Conservation (phyloP, 1,284 basidiomycete species). For the Malassezia obtusa region DNA sequence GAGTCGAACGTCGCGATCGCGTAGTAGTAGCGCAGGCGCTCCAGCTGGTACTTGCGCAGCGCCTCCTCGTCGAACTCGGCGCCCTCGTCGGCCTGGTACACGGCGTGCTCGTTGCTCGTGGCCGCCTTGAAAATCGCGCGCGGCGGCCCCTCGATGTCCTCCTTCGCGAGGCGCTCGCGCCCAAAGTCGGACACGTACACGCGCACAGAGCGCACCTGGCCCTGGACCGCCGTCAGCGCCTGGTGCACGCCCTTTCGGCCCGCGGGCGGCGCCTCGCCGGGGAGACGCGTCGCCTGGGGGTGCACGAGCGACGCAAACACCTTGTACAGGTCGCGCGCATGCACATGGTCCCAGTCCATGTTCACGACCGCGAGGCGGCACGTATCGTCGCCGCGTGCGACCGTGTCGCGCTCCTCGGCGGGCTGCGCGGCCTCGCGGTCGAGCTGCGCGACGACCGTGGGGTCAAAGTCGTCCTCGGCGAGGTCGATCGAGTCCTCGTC, state of each 20-base stretch:
- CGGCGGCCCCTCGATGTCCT: slow-evolving; percentile 84
- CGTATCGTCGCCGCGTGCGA: slow-evolving; percentile 37
- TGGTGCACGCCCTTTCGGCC: slow-evolving; percentile 10
- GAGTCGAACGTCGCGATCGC: slow-evolving; percentile 85
- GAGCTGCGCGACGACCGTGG: slow-evolving; percentile 57
- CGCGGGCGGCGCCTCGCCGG: background rate
- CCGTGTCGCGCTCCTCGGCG: slow-evolving; percentile 18
- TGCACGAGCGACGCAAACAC: slow-evolving; percentile 78
- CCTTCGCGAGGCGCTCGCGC: slow-evolving; percentile 71
- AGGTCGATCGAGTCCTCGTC: slow-evolving; percentile 57
- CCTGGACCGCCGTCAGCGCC: slow-evolving; percentile 27
- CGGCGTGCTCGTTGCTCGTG: slow-evolving; percentile 56
- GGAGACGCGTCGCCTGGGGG: slow-evolving; percentile 30
- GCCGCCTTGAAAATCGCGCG: slow-evolving; percentile 66
- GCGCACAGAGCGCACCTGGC: slow-evolving; percentile 48
- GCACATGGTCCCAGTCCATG: slow-evolving; percentile 95
- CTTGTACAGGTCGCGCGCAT: slow-evolving; percentile 79
- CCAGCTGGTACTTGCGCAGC: slow-evolving; percentile 82
- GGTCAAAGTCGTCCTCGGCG: slow-evolving; percentile 51
- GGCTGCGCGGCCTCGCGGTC: slow-evolving; percentile 58
- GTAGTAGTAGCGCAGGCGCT: slow-evolving; percentile 89
- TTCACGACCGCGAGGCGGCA: slow-evolving; percentile 78
- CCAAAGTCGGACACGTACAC: slow-evolving; percentile 93
- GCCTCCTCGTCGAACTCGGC: slow-evolving; percentile 64
- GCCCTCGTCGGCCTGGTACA: slow-evolving; percentile 48